Evolutionary conservation across 1,139 yeast genomes (phyloP).

Genomic region (Candida tropicalis): DNA sequence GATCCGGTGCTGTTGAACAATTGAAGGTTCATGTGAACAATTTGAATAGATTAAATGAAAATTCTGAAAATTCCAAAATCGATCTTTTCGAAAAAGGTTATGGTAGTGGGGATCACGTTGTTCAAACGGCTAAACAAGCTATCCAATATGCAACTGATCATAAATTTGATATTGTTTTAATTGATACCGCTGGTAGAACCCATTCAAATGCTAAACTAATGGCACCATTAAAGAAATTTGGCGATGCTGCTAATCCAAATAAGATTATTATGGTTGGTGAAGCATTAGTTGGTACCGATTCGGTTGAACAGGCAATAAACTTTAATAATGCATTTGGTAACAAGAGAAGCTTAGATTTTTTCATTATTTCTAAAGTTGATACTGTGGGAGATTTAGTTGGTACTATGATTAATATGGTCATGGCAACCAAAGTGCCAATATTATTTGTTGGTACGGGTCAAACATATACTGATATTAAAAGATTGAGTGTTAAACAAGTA

Average conservation of each 20-base stretch:
- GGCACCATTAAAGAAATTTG: conserved; percentile 95
- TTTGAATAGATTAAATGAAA: conserved; percentile 53
- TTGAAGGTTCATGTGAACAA: conserved; percentile 90
- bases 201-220: conserved; percentile 93
- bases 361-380: conserved; percentile 92
- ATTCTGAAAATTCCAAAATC: conserved; percentile 49
- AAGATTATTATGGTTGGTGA: conserved; percentile 98
- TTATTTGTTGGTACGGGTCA: conserved; percentile 97
- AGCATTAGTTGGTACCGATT: conserved; percentile 96
- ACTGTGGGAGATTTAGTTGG: conserved; percentile 98
- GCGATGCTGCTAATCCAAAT: conserved; percentile 93
- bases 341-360: conserved; percentile 79
- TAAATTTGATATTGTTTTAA: conserved; percentile 77
- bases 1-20: conserved; percentile 98
- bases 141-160: conserved; percentile 65
- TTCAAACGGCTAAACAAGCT: conserved; percentile 93
- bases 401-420: conserved; percentile 96
- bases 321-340: conserved; percentile 94
- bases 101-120: conserved; percentile 93
- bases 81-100: conserved; percentile 93
- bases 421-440: conserved; percentile 94
- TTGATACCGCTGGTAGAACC: conserved; percentile 97
- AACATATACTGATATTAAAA: conserved; percentile 91
- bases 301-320: conserved; percentile 92
- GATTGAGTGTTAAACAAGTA: conserved; percentile 92